These are phyloP conservation scores for Kodamaea sagamina DNA, from an alignment of 805 yeast genomes.

Conservation along the genomic window DNA sequence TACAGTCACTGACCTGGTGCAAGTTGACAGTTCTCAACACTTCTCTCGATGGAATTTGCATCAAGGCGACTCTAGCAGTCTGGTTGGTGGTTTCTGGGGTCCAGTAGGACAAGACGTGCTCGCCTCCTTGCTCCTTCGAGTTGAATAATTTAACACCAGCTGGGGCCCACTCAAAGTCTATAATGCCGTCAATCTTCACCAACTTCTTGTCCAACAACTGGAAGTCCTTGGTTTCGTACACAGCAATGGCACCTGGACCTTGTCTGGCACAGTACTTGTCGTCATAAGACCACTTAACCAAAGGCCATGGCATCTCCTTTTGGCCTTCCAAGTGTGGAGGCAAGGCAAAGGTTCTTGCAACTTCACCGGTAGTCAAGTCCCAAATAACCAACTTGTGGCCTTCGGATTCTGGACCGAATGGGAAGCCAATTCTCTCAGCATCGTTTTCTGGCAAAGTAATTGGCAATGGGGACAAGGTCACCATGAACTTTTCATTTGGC, in stretches of 20 bases:
- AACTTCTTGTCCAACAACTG: slow-evolving; percentile 83
- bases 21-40: slow-evolving; percentile 88
- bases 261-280: slow-evolving; percentile 93
- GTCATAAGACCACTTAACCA: slow-evolving; percentile 92
- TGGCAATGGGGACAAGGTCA: slow-evolving; percentile 87
- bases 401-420: slow-evolving; percentile 82
- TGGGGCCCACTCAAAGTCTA: slow-evolving; percentile 95
- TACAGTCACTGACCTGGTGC: slow-evolving; percentile 90
- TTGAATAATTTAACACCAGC: slow-evolving; percentile 70
- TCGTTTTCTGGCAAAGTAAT: slow-evolving; percentile 63
- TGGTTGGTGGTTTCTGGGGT: slow-evolving; percentile 92
- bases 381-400: slow-evolving; percentile 94
- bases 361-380: slow-evolving; percentile 83
- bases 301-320: slow-evolving; percentile 89
- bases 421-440: slow-evolving; percentile 67
- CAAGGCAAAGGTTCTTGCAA: slow-evolving; percentile 87
- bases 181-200: slow-evolving; percentile 77
- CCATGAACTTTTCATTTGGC: slow-evolving; percentile 86
- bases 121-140: slow-evolving; percentile 52
- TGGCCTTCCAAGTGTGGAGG: slow-evolving; percentile 69
- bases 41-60: slow-evolving; percentile 82
- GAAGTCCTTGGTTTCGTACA: slow-evolving; percentile 81
- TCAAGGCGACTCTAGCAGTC: slow-evolving; percentile 89
- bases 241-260: slow-evolving; percentile 88
- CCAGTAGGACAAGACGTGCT: slow-evolving; percentile 86